Evolutionary conservation across 176 grass and related monocot species (phyloP), one percentile per base, ranked within the genome.

Genomic region (Triticum turgidum): DNA sequence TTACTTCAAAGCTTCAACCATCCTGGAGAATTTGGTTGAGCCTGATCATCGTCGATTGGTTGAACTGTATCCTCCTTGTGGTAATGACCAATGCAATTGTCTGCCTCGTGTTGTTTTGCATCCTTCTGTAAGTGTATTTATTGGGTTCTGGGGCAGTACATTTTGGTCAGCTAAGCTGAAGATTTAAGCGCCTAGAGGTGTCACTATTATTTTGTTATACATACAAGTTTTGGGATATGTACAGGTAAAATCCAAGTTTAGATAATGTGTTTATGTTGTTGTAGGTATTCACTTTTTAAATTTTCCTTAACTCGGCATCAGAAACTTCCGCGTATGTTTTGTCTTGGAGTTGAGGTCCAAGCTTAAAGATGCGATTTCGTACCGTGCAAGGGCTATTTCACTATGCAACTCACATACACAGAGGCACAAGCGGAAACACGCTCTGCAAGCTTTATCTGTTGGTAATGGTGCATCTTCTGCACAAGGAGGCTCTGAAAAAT

Each of bases 401-500:
- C 33, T 67, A 7, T 67, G 65, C 65, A 67, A 13, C 3, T 34
- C 65, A 32, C 65, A 30, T 67, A 67, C 33, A 37, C 35, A 30
- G 17, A 67, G 17, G 7, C 2, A 7, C 6, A 33, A 33, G 12
- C 65, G 33, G 29, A 67, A 67, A 33, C 7, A 17, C 2, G 1
- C 7, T 41, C 8, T 41, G 39, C 7, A 41, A 41, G 39, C 7
- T 41, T 41, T 41, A 8, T 9, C 1, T 8, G 39, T 41, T 41
- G 39, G 7, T 41, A 41, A 41, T 41, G 8, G 1, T 39, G 37
- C 12, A 62, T 77, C 86, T 58, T 34, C 80, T 72, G 66, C 73
- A 47, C 88, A 90, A 87, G 70, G 44, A 80, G 69, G 77, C 6
- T 79, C 84, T 47, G 52, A 41, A 86, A 88, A 83, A 76, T 92